phyloP scores from a whole-genome alignment of 1,284 basidiomycete genomes.

The Ganoderma sinense region DNA sequence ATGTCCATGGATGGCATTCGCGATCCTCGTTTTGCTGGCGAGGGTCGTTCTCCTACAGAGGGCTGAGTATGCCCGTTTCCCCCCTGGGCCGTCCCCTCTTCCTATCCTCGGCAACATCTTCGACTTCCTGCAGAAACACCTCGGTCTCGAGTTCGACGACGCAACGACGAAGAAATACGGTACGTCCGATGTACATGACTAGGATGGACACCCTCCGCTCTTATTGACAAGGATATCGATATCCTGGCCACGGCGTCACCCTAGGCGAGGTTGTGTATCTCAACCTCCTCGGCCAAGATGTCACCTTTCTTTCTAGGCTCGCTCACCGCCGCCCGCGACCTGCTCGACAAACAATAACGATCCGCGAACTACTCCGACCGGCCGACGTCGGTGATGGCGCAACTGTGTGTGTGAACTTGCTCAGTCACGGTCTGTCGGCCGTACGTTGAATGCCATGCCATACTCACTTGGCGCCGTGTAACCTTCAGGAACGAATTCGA shows the following conservation, averaged over 20 bases:
- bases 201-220: no score
- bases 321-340: conserved; percentile 56
- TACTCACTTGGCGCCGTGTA: no score
- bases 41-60: neutral
- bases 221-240: no score
- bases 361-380: conserved; percentile 73
- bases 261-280: conserved; percentile 67
- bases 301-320: conserved; percentile 71
- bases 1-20: neutral
- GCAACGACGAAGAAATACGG: neutral
- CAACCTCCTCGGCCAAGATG: conserved; percentile 64
- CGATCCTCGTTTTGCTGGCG: neutral
- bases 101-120: conserved; percentile 10
- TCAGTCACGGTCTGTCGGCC: neutral
- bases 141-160: conserved; percentile 6
- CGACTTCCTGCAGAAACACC: conserved; percentile 7
- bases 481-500: conserved; percentile 9
- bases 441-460: no score
- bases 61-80: neutral
- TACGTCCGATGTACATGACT: neutral
- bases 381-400: conserved; percentile 43
- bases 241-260: no score
- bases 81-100: conserved; percentile 7
- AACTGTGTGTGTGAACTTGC: conserved; percentile 7
- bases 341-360: conserved; percentile 74